Evolutionary conservation across 2,329 filamentous ascomycete genomes (phyloP).

Genomic region (Graphilbum fragrans): DNA sequence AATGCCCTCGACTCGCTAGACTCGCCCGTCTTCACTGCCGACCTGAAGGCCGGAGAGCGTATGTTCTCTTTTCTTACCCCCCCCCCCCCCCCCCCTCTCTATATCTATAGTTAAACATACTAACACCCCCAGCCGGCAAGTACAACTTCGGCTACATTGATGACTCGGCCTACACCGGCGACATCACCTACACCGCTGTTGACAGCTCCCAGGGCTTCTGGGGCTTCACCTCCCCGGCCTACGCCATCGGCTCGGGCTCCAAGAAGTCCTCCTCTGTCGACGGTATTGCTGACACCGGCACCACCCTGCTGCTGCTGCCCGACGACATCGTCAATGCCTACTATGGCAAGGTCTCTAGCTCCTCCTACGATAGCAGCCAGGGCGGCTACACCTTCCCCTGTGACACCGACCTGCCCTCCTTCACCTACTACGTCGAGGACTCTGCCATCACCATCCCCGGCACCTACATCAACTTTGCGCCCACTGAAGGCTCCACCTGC

Average conservation of each 20-base stretch:
- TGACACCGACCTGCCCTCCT: conserved; percentile 29
- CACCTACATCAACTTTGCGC: conserved; percentile 34
- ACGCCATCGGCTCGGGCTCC: conserved; percentile 16
- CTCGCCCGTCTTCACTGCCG: conserved; percentile 19
- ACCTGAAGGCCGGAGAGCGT: conserved; percentile 23
- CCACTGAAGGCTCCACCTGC: conserved; percentile 32
- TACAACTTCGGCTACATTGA: conserved; percentile 50
- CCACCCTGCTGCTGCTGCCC: conserved; percentile 41
- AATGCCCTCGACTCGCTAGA: conserved; percentile 18
- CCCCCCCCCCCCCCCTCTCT: neutral
- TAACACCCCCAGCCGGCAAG: conserved; percentile 10
- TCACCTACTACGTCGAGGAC: conserved; percentile 34
- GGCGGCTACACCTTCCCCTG: conserved; percentile 44
- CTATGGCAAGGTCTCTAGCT: conserved; percentile 33
- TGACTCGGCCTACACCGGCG: conserved; percentile 36
- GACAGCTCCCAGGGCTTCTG: conserved; percentile 26
- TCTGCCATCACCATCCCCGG: conserved; percentile 36
- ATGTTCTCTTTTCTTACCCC: conserved; percentile 2
- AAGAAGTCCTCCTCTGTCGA: conserved; percentile 13
- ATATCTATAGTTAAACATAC: neutral
- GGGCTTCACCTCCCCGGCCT: conserved; percentile 21
- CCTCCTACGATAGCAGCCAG: conserved; percentile 21
- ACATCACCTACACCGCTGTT: conserved; percentile 36
- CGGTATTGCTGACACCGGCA: conserved; percentile 48
- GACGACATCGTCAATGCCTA: conserved; percentile 34